Base-by-base conservation (phyloP, 495 filamentous ascomycete species). In the Penicillium subrubescens region DNA sequence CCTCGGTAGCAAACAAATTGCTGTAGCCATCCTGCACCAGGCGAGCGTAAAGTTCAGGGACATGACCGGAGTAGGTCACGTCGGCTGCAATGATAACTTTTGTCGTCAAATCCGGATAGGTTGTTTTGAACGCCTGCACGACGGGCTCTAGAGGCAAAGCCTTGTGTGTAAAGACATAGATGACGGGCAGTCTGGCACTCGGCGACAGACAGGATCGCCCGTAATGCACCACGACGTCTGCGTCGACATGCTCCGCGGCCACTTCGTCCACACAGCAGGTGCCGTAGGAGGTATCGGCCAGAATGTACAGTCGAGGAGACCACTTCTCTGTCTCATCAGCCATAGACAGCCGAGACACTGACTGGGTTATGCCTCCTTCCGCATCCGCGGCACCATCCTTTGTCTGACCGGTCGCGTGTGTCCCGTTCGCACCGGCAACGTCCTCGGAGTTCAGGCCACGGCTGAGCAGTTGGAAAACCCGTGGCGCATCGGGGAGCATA, bases 191-290 rank as follows among this genome's bases (percentile, higher is more conserved):
- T 57, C 94, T 82, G 5, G 92, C 90, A 0, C 94, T 96, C 14
- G 95, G 96, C 2, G 92, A 96, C 27, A 99, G 81, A 74, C 95
- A 99, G 0, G 93, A 89, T 46, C 94, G 85, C 25, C 95, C 95
- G 70, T 98, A 99, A 73, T 99, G 95, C 19, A 99, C 91, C 5
- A 98, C 90, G 5, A 91, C 92, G 57, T 98, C 90, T 7, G 95
- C 94, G 70, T 92, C 83, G 33, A 91, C 90, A 75, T 99, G 96
- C 71, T 98, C 94, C 17, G 96, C 95, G 2, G 95, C 96, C 51
- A 98, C 90, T 76, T 99, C 95, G 65, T 99, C 95, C 55, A 97
- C 93, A 73, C 95, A 99, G 79, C 95, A 99, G 5, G 94, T 87
- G 50, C 95, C 94, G 76, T 98, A 99, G 2, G 94, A 97, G 10